phyloP scores from a whole-genome alignment of 495 filamentous ascomycete genomes.

The Penicillium soppii region DNA sequence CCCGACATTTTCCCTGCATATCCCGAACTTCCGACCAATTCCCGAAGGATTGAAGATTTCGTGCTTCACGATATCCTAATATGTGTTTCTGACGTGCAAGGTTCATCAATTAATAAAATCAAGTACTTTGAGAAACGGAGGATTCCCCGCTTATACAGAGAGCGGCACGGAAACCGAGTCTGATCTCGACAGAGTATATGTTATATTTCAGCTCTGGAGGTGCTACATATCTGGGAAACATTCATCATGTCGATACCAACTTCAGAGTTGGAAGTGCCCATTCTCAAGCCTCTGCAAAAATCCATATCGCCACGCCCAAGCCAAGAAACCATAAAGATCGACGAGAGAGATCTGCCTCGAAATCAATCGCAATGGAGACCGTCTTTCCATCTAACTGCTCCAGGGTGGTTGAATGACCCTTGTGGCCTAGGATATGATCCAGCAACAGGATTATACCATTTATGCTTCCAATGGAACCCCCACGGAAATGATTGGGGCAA shows the following conservation, averaged over 20 bases:
- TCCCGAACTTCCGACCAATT: conserved; percentile 20
- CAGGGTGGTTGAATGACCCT: conserved; percentile 60
- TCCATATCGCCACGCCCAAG: neutral
- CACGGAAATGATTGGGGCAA: conserved; percentile 45
- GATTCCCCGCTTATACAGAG: too few species aligned
- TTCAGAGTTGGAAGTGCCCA: neutral
- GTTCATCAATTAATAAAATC: too few species aligned
- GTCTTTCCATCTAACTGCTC: conserved; percentile 49
- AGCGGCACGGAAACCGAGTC: too few species aligned
- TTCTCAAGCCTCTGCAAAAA: neutral
- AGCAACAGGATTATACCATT: conserved; percentile 36
- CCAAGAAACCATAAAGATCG: neutral
- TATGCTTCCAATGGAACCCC: conserved; percentile 51
- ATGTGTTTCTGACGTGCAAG: too few species aligned
- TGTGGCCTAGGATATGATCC: conserved; percentile 57
- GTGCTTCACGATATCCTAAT: neutral
- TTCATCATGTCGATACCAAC: neutral
- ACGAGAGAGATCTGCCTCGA: neutral
- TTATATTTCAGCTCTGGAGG: too few species aligned
- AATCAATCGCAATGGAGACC: conserved; percentile 41
- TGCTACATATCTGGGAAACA: too few species aligned
- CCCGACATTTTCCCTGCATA: conserved; percentile 21
- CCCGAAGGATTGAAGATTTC: conserved; percentile 3
- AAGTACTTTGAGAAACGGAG: too few species aligned
- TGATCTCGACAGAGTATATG: too few species aligned